These are phyloP conservation scores for Alloascoidea africana DNA, from an alignment of 805 yeast species.

Conservation along the genomic window DNA sequence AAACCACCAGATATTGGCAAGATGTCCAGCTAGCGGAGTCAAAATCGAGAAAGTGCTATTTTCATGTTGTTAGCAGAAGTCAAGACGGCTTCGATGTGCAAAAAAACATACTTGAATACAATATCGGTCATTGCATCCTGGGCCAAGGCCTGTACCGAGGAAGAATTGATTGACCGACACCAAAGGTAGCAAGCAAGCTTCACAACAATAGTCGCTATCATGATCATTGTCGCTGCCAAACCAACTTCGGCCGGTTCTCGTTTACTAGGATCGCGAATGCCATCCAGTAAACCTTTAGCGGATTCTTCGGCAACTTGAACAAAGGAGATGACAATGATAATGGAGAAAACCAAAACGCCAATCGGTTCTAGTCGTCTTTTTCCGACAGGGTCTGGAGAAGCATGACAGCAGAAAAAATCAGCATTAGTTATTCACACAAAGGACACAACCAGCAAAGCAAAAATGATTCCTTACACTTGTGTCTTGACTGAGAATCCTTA, in stretches of 20 bases:
- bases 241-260: conserved; percentile 29
- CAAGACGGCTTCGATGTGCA: background rate
- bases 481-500: conserved; percentile 1
- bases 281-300: conserved; percentile 28
- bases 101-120: conserved; percentile 32
- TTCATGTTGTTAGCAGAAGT: background rate
- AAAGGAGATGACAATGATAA: conserved; percentile 57
- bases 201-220: conserved; percentile 44
- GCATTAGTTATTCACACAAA: too few relatives aligned
- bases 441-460: conserved; percentile 6
- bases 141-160: conserved; percentile 64
- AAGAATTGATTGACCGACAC: conserved; percentile 44
- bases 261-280: conserved; percentile 11
- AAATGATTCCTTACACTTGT: conserved; percentile 2
- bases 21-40: conserved; percentile 49
- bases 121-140: conserved; percentile 75
- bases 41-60: conserved; percentile 38
- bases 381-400: conserved; percentile 54
- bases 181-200: conserved; percentile 49
- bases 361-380: conserved; percentile 61
- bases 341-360: conserved; percentile 61
- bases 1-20: conserved; percentile 46
- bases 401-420: background rate
- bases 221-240: conserved; percentile 34
- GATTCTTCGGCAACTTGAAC: conserved; percentile 60